Percentiles rank a stretch among this genome's conserved stretches.
Conservation (phyloP, 805 yeast species). For the Pichia eremophila region DNA sequence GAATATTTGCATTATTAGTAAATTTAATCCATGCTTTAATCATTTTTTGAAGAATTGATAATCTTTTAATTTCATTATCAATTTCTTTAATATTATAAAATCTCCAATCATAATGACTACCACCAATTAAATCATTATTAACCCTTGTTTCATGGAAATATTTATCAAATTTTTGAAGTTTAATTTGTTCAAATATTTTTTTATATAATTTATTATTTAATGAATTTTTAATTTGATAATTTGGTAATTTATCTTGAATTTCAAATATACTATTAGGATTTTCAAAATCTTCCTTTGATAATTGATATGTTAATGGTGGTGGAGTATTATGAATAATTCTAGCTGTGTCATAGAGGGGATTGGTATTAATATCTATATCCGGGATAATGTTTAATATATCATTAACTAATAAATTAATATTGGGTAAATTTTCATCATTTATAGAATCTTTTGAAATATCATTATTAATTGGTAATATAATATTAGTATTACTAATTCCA, state of each 20-base stretch:
- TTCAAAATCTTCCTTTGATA: background rate
- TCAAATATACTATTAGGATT: background rate
- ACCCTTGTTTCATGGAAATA: conserved; percentile 34
- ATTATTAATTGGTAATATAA: conserved; percentile 3
- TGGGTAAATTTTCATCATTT: too few relatives aligned
- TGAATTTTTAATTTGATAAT: background rate
- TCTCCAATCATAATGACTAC: conserved; percentile 38
- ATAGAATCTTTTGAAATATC: background rate
- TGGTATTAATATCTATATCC: too few relatives aligned
- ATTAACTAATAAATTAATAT: too few relatives aligned
- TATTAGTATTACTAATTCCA: conserved; percentile 3
- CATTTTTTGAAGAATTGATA: conserved; percentile 34
- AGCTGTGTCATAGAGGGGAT: background rate
- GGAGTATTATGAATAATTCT: background rate
- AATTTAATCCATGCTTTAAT: conserved; percentile 45
- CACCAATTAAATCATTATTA: conserved; percentile 18
- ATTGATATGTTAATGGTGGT: background rate
- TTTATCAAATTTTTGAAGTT: conserved; percentile 17
- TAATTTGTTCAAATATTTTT: conserved; percentile 1
- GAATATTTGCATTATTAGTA: conserved; percentile 31
- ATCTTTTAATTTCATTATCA: conserved; percentile 12
- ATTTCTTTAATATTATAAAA: conserved; percentile 26
- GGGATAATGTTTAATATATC: too few relatives aligned
- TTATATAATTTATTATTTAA: conserved; percentile 9
- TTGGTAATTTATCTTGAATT: background rate